These are phyloP conservation scores for Aegilops speltoides DNA, from an alignment of 176 grass and related monocot genomes.

Conservation along the genomic window DNA sequence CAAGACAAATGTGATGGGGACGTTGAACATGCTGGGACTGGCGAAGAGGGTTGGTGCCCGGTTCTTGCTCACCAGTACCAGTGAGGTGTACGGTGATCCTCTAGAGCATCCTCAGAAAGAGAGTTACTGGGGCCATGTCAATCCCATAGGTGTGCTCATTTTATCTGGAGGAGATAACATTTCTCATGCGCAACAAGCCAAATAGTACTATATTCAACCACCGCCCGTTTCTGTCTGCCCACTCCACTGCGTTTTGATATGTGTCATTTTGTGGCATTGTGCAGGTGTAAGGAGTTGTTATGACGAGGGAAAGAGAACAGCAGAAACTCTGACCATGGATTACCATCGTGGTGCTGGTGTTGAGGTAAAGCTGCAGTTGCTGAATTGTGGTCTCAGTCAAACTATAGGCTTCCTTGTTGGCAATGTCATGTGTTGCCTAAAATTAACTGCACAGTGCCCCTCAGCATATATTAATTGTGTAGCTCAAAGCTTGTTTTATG, in stretches of 20 bases:
- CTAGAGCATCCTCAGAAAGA: constrained; percentile 97
- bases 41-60: constrained; percentile 88
- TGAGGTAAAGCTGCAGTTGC: constrained; percentile 60
- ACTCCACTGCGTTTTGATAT: background rate
- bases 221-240: background rate
- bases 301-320: constrained; percentile 95
- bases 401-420: background rate
- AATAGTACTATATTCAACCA: background rate
- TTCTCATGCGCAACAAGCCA: constrained; percentile 11
- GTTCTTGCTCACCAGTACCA: constrained; percentile 92
- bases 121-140: constrained; percentile 97
- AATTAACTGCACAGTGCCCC: background rate
- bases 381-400: background rate
- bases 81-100: constrained; percentile 92
- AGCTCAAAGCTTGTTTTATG: background rate
- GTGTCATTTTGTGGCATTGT: background rate
- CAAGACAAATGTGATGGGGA: constrained; percentile 99
- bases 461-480: background rate
- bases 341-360: constrained; percentile 91
- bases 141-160: constrained; percentile 73
- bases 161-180: constrained; percentile 1
- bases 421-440: constrained; percentile 8
- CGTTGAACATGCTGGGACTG: constrained; percentile 93
- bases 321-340: constrained; percentile 97
- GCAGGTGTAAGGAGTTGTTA: constrained; percentile 95